phyloP scores from a whole-genome alignment of 164 flowering plant genomes.

The Chloranthus sessilifolius region DNA sequence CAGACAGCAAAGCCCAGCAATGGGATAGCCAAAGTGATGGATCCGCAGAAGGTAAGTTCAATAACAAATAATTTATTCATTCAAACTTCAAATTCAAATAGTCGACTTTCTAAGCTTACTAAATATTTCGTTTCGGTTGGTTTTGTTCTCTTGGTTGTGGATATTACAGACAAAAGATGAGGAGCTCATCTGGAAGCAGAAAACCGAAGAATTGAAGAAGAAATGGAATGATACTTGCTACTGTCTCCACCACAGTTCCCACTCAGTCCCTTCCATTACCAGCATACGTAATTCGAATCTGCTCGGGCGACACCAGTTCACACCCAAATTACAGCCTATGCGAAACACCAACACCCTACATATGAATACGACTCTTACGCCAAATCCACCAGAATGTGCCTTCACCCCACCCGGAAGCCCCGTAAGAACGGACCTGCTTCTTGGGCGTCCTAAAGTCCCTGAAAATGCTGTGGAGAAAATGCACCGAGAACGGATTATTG shows the following conservation, averaged over 20 bases:
- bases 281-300: slow-evolving; percentile 38
- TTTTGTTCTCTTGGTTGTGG: not conserved
- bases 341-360: slow-evolving; percentile 38
- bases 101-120: too few species aligned
- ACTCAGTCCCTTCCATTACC: slow-evolving; percentile 33
- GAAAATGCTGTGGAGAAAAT: slow-evolving; percentile 21
- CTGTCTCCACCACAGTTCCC: slow-evolving; percentile 59
- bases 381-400: slow-evolving; percentile 18
- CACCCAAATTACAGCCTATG: slow-evolving; percentile 39
- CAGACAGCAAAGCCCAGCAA: slow-evolving; percentile 50
- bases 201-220: slow-evolving; percentile 54
- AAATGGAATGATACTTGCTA: slow-evolving; percentile 80
- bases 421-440: slow-evolving; percentile 75
- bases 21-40: slow-evolving; percentile 20
- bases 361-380: slow-evolving; percentile 24
- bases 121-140: not conserved
- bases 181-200: slow-evolving; percentile 52
- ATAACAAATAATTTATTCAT: not conserved
- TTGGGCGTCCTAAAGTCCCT: slow-evolving; percentile 41
- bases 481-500: slow-evolving; percentile 39
- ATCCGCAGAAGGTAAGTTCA: slow-evolving; percentile 39
- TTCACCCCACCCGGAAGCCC: slow-evolving; percentile 55
- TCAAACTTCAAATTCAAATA: not conserved
- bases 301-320: slow-evolving; percentile 33
- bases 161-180: slow-evolving; percentile 44